Conservation (phyloP, 1,284 basidiomycete species). For the Rhodotorula sp. region DNA sequence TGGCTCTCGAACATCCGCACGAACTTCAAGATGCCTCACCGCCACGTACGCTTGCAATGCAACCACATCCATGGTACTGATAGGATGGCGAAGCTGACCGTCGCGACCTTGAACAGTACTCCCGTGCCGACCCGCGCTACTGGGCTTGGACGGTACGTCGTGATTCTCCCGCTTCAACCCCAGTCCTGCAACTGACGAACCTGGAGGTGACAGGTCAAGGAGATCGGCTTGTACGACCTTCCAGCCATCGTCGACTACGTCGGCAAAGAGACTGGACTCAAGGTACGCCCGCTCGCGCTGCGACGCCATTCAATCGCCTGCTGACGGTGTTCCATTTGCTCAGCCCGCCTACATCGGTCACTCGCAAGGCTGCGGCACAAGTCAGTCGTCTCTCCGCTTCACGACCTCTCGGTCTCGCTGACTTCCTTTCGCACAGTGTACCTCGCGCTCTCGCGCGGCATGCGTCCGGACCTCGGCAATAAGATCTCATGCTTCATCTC, state of each 20-base stretch:
- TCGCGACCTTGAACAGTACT: background rate
- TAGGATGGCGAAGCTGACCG: background rate
- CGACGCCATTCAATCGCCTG: no score
- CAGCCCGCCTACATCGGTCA: constrained; percentile 60
- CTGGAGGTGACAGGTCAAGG: constrained; percentile 51
- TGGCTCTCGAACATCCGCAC: constrained; percentile 57
- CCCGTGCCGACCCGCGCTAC: constrained; percentile 31
- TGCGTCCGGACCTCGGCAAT: constrained; percentile 58
- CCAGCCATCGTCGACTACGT: constrained; percentile 60
- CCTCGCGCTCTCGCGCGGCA: constrained; percentile 58
- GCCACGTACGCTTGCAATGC: constrained; percentile 20
- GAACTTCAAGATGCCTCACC: constrained; percentile 31
- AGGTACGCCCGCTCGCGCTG: constrained; percentile 23
- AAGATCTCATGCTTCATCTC: constrained; percentile 60
- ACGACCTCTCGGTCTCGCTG: background rate
- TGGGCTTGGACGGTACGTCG: constrained; percentile 29
- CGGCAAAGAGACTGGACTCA: constrained; percentile 53
- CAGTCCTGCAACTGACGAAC: background rate
- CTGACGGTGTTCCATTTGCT: background rate
- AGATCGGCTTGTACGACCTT: constrained; percentile 61
- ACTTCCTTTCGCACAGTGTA: constrained; percentile 49
- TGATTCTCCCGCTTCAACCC: no score
- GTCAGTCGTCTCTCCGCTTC: constrained; percentile 1
- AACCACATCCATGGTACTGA: no score
- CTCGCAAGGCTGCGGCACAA: constrained; percentile 59